Conservation (phyloP, 1,284 basidiomycete species). For the Neolentinus lepideus region DNA sequence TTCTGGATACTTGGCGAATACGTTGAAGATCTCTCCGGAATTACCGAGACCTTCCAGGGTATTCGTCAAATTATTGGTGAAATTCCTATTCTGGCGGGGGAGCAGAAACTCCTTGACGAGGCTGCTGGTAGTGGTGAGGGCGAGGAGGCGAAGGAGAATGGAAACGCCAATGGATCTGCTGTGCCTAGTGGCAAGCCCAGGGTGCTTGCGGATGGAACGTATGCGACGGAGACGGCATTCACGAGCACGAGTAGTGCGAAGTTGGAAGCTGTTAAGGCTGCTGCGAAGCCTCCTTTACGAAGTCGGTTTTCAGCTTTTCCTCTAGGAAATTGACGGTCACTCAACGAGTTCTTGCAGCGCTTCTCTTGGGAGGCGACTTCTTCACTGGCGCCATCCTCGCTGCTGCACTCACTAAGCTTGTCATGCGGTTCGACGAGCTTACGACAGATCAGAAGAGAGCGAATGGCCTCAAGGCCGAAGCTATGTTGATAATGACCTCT, state of each 20-base stretch:
- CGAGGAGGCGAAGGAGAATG: conserved; percentile 32
- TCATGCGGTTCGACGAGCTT: conserved; percentile 73
- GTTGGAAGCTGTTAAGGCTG: conserved; percentile 78
- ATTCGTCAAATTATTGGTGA: conserved; percentile 90
- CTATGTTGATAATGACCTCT: conserved; percentile 98
- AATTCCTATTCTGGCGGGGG: conserved; percentile 91
- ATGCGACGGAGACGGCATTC: conserved; percentile 95
- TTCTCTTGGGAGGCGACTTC: conserved; percentile 95
- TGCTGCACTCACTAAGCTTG: conserved; percentile 87
- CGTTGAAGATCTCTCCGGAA: conserved; percentile 57
- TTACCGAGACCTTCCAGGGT: conserved; percentile 73
- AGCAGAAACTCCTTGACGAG: conserved; percentile 79
- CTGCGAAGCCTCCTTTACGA: conserved; percentile 87
- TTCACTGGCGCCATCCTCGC: conserved; percentile 93
- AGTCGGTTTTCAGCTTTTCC: conserved; percentile 31
- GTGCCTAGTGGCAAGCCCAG: conserved; percentile 41
- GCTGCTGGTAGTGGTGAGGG: conserved; percentile 50
- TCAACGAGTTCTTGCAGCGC: conserved; percentile 34
- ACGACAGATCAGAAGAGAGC: conserved; percentile 49
- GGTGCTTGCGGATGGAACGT: conserved; percentile 95
- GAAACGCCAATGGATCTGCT: conserved; percentile 35
- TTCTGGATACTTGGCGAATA: conserved; percentile 99
- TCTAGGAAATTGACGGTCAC: conserved; percentile 2
- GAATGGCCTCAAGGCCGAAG: conserved; percentile 84
- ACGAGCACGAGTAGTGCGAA: conserved; percentile 56